Conservation (phyloP, 2,329 filamentous ascomycete genomes). For the Neonectria neomacrospora region DNA sequence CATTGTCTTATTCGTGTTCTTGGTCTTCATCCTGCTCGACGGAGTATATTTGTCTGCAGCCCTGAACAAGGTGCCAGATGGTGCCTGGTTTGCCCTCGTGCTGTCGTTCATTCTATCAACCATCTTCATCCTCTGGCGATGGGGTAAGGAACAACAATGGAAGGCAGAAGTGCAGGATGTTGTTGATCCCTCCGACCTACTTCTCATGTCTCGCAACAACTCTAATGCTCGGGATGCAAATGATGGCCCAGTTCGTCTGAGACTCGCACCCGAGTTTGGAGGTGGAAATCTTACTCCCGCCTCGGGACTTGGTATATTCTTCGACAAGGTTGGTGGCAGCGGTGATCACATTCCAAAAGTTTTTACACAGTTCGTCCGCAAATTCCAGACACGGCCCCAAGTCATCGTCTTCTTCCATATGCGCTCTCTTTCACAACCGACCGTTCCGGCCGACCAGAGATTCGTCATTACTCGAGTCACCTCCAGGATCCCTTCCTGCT, state of each 20-base stretch:
- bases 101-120: constrained; percentile 70
- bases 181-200: constrained; percentile 57
- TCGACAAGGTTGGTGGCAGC: constrained; percentile 80
- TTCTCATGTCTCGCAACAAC: constrained; percentile 42
- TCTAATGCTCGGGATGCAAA: constrained; percentile 35
- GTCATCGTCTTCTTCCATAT: constrained; percentile 81
- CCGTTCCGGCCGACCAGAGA: constrained; percentile 60
- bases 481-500: constrained; percentile 68
- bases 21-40: constrained; percentile 74
- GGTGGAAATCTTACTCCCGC: constrained; percentile 58
- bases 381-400: constrained; percentile 74
- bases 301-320: constrained; percentile 76
- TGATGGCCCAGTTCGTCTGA: constrained; percentile 37
- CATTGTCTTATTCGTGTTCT: constrained; percentile 70
- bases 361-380: constrained; percentile 78
- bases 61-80: constrained; percentile 77
- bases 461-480: constrained; percentile 57
- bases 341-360: constrained; percentile 54
- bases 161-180: constrained; percentile 72
- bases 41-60: constrained; percentile 76
- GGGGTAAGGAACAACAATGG: constrained; percentile 84
- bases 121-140: constrained; percentile 80
- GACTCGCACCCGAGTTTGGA: constrained; percentile 53
- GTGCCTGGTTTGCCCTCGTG: constrained; percentile 81
- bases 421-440: constrained; percentile 69